A percentile compares a stretch with the other conserved stretches of the same genome.
Evolutionary conservation across 2,329 filamentous ascomycete genomes (phyloP).

Genomic region (Pseudogymnoascus pannorum): DNA sequence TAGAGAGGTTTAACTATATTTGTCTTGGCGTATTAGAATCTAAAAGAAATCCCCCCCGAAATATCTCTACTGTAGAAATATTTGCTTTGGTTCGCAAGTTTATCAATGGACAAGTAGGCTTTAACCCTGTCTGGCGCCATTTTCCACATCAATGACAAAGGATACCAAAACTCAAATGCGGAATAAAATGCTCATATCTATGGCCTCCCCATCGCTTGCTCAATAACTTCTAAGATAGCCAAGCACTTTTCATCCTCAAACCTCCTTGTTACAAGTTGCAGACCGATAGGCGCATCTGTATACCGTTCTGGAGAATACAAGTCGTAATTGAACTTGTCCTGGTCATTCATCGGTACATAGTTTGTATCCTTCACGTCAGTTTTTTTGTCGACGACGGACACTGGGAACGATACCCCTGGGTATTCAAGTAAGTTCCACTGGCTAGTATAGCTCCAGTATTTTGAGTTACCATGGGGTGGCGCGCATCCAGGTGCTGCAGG

Average conservation of each 20-base stretch:
- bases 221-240: constrained; percentile 11
- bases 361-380: constrained; percentile 15
- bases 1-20: too few relatives aligned
- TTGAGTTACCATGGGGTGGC: constrained; percentile 39
- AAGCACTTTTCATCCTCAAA: constrained; percentile 16
- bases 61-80: neutral
- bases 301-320: constrained; percentile 27
- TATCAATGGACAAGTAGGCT: neutral
- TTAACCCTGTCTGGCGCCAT: neutral
- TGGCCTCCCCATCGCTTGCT: constrained; percentile 14
- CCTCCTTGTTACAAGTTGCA: constrained; percentile 29
- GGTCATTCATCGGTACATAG: constrained; percentile 25
- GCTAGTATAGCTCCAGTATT: constrained; percentile 55
- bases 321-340: constrained; percentile 17
- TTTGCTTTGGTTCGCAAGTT: neutral
- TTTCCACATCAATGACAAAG: neutral
- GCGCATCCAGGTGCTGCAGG: constrained; percentile 47
- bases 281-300: constrained; percentile 29
- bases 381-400: constrained; percentile 25
- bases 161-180: neutral
- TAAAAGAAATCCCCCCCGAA: neutral
- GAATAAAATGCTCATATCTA: neutral
- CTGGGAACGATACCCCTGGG: constrained; percentile 52
- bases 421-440: constrained; percentile 63
- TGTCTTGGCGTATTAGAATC: neutral